These are phyloP conservation scores for Pyrus communis DNA, from an alignment of 306 rosid genomes.

Conservation along the genomic window DNA sequence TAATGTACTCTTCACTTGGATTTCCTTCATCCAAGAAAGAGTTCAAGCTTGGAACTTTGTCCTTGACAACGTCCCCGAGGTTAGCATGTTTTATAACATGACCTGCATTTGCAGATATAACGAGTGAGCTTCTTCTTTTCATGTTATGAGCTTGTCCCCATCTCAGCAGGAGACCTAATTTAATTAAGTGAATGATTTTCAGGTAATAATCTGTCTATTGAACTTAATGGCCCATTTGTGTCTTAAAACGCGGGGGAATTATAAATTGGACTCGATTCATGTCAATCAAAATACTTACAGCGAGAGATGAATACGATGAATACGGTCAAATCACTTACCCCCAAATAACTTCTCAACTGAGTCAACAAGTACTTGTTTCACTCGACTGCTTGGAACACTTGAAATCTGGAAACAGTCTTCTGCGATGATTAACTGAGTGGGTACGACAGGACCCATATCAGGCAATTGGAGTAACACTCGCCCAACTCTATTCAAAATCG, in stretches of 20 bases:
- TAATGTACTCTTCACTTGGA: conserved; percentile 35
- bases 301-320: neutral
- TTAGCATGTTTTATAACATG: conserved; percentile 48
- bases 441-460: conserved; percentile 31
- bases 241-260: neutral
- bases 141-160: neutral
- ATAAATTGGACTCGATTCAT: neutral
- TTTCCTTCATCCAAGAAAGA: conserved; percentile 41
- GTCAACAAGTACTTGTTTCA: conserved; percentile 26
- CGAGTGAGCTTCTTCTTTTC: neutral
- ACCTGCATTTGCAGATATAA: conserved; percentile 35
- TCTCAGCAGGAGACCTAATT: neutral
- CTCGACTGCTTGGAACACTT: conserved; percentile 38
- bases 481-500: conserved; percentile 56
- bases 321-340: conserved; percentile 33
- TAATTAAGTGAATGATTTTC: neutral
- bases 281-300: neutral
- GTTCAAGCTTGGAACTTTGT: conserved; percentile 62
- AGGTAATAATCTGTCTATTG: neutral
- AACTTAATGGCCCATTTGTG: neutral
- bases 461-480: conserved; percentile 44
- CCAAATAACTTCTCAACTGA: conserved; percentile 63
- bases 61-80: conserved; percentile 62
- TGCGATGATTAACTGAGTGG: conserved; percentile 53
- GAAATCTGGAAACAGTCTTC: conserved; percentile 86